Evolutionary conservation across 2,329 filamentous ascomycete species (phyloP), one percentile per base, ranked within the genome.

Genomic region (Pseudofabraea citricarpa): DNA sequence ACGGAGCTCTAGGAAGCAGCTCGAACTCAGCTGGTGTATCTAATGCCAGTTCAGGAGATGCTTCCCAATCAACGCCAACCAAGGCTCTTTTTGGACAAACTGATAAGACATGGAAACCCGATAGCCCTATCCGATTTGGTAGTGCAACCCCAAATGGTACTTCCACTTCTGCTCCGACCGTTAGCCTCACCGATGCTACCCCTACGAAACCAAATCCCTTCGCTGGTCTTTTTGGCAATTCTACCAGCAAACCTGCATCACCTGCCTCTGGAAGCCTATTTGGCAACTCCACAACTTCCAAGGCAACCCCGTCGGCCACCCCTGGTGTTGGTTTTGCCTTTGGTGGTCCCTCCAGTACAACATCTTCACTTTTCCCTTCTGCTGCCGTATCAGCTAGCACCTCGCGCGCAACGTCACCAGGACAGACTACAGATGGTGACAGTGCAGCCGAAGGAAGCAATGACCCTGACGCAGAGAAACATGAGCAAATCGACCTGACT

Each of bases 401-500:
- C 7, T 62, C 60, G 24, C 52, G 59, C 41, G 58, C 57, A 10
- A 57, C 56, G n/a, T 55, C 56, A 26, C 57, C 57, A 9, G 58
- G 55, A 19, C 50, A 21, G n/a, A 59, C 54, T 9, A 58, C 59
- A 3, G 58, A 61, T 47, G 56, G 52, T 16, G 57, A 57, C 10
- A 58, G 51, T 41, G 53, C 46, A 36, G 49, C 44, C 22, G 57
- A 58, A 19, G 47, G 41, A 19, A 24, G 35, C 21, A 43, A 45
- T 33, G 55, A 57, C 27, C 47, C 78, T 50, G 78, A 79, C 52
- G 73, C 70, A 47, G 77, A 77, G 57, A 73, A 75, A 58, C 75
- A 87, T 47, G 76, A 83, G 61, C 83, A 87, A 62, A 76, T 87
- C 51, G 83, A 84, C 58, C 73, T 91, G 54, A 81, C 81, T 41